These are phyloP conservation scores for Rubus idaeus DNA, from an alignment of 306 rosid species.

Conservation along the genomic window DNA sequence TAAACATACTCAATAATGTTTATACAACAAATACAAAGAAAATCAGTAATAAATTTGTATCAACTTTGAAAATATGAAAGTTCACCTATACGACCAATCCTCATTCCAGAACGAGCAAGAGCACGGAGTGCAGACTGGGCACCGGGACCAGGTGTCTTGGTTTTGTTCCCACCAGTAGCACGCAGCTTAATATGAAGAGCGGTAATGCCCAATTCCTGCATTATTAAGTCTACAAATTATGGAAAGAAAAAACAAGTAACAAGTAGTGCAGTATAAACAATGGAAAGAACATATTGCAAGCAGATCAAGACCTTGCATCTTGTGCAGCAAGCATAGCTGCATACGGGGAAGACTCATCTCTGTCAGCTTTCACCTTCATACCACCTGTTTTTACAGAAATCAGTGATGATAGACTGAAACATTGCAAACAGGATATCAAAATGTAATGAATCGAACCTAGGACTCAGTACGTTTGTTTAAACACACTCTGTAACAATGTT, in stretches of 20 bases:
- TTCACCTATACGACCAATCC: conserved; percentile 86
- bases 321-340: conserved; percentile 96
- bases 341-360: conserved; percentile 84
- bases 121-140: conserved; percentile 94
- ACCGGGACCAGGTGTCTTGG: conserved; percentile 91
- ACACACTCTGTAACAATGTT: background rate
- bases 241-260: background rate
- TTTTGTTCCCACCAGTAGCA: conserved; percentile 90
- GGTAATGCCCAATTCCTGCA: conserved; percentile 78
- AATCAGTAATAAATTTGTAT: background rate
- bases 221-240: background rate
- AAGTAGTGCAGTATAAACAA: background rate
- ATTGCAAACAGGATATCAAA: no score
- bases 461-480: background rate
- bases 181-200: conserved; percentile 86
- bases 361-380: conserved; percentile 88
- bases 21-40: background rate
- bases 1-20: background rate
- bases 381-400: conserved; percentile 50
- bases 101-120: conserved; percentile 92
- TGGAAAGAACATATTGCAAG: background rate
- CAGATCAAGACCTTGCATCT: conserved; percentile 62
- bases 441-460: background rate
- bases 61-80: background rate
- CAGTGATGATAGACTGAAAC: background rate